phyloP scores from a whole-genome alignment of 192 early-diverging fungal genomes.

The Funneliformis geosporum region DNA sequence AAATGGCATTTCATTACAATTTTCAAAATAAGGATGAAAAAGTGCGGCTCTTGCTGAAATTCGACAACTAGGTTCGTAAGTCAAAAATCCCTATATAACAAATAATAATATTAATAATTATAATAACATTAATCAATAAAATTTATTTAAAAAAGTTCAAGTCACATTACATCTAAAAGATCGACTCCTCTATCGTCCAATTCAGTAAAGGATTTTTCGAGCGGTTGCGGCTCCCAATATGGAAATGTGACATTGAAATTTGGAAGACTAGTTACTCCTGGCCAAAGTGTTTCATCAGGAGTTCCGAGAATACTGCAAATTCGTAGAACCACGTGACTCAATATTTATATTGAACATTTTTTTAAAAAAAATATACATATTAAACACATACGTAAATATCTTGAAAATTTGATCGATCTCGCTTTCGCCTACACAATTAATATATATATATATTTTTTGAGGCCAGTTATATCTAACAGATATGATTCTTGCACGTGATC shows the following conservation, averaged over 20 bases:
- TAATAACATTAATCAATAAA: neutral
- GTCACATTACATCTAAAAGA: slow-evolving; percentile 52
- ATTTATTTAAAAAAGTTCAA: neutral
- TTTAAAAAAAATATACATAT: neutral
- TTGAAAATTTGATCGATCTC: slow-evolving; percentile 94
- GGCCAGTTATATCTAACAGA: too few relatives aligned
- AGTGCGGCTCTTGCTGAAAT: slow-evolving; percentile 79
- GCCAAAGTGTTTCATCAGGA: slow-evolving; percentile 78
- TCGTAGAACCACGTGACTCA: slow-evolving; percentile 39
- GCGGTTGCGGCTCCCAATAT: slow-evolving; percentile 58
- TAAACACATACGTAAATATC: slow-evolving; percentile 67
- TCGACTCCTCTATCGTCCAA: slow-evolving; percentile 71
- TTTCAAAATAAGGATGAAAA: slow-evolving; percentile 25
- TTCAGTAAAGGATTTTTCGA: slow-evolving; percentile 49
- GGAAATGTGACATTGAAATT: slow-evolving; percentile 86
- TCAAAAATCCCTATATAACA: neutral
- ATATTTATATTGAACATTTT: neutral
- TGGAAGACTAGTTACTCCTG: slow-evolving; percentile 68
- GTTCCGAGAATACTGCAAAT: slow-evolving; percentile 86
- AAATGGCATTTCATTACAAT: slow-evolving; percentile 40
- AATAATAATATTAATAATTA: neutral
- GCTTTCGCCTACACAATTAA: slow-evolving; percentile 60
- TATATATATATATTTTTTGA: neutral
- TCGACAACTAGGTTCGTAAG: slow-evolving; percentile 75
- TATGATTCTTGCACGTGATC: neutral